Conservation (phyloP, 1,139 yeast species). For the Magnusiomyces tetraspermus region DNA sequence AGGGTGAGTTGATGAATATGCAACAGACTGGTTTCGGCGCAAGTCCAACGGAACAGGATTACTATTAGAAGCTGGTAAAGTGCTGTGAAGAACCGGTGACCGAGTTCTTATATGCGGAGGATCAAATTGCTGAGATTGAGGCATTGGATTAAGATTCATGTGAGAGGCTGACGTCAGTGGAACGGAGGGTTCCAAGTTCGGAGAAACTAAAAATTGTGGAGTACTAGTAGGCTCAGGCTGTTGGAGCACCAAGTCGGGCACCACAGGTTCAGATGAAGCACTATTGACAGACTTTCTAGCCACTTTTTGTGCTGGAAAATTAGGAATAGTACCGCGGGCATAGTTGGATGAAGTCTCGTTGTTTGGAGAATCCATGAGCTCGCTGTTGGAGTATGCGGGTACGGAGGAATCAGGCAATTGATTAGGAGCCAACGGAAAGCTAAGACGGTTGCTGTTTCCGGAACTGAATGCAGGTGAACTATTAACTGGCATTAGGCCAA, state of each 20-base stretch:
- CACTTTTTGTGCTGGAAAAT: background rate
- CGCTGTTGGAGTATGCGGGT: background rate
- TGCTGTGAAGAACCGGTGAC: background rate
- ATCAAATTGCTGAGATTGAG: background rate
- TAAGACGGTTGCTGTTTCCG: background rate
- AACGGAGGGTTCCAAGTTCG: background rate
- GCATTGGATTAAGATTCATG: background rate
- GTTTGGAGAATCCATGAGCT: background rate
- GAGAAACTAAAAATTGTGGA: background rate
- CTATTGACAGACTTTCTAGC: background rate
- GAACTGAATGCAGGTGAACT: background rate
- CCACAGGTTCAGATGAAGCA: background rate
- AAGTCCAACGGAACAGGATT: too few species aligned
- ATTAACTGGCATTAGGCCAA: slow-evolving; percentile 33
- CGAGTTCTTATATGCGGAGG: background rate
- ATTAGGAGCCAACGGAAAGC: background rate
- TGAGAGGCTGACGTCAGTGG: background rate
- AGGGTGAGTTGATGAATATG: too few species aligned
- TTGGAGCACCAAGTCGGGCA: slow-evolving; percentile 3
- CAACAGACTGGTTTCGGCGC: too few species aligned
- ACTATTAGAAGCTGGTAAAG: background rate
- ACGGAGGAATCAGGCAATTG: background rate
- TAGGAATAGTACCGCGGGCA: background rate
- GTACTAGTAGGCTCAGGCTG: slow-evolving; percentile 3
- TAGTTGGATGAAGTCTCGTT: background rate